phyloP scores from a whole-genome alignment of 129 eudicot genomes.

The Lactuca saligna region DNA sequence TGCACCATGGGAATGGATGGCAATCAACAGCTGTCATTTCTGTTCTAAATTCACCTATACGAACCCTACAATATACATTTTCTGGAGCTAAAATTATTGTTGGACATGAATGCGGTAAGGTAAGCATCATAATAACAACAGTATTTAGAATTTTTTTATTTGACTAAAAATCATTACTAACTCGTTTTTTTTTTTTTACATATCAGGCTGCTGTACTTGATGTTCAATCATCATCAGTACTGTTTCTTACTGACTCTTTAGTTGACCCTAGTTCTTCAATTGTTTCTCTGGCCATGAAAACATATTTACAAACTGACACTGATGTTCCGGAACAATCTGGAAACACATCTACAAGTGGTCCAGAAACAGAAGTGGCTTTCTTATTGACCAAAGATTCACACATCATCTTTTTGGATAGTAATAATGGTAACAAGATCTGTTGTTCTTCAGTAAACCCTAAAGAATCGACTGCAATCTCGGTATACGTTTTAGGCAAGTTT shows the following conservation, averaged over 20 bases:
- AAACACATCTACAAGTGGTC: conserved; percentile 32
- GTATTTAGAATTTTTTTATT: background rate
- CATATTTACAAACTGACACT: conserved; percentile 27
- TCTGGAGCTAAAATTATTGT: conserved; percentile 77
- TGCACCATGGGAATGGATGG: conserved; percentile 43
- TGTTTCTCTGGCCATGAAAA: conserved; percentile 52
- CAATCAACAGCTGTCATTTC: conserved; percentile 61
- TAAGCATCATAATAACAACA: conserved; percentile 23
- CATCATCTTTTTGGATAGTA: conserved; percentile 50
- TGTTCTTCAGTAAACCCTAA: conserved; percentile 43
- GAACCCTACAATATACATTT: conserved; percentile 46
- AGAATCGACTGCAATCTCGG: conserved; percentile 65
- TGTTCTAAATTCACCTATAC: conserved; percentile 62
- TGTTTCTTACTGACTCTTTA: conserved; percentile 60
- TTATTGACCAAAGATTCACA: conserved; percentile 64
- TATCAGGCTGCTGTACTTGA: conserved; percentile 84
- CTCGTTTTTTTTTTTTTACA: conserved; percentile 16
- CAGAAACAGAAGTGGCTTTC: conserved; percentile 52
- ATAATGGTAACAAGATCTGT: conserved; percentile 51
- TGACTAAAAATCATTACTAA: conserved; percentile 5
- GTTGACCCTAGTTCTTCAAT: conserved; percentile 47
- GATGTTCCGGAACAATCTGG: conserved; percentile 37
- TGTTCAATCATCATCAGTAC: conserved; percentile 50
- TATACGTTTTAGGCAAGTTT: conserved; percentile 73
- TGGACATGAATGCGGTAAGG: conserved; percentile 84